Percentiles rank a stretch among this genome's conserved stretches.
phyloP scores from a whole-genome alignment of 164 flowering plant genomes.

The Sextonia rubra region DNA sequence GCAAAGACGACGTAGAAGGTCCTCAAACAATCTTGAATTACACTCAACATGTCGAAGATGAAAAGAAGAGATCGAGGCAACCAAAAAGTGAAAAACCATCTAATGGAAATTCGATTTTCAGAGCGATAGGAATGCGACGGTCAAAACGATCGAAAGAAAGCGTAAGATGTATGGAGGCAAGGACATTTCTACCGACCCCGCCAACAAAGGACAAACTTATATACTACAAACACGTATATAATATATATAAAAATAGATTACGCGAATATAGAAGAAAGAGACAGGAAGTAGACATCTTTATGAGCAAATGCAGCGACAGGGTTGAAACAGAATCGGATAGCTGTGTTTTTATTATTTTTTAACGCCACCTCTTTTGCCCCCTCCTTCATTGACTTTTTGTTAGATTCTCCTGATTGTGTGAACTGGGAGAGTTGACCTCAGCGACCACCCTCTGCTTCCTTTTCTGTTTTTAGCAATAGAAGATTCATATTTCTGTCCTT shows the following conservation, averaged over 20 bases:
- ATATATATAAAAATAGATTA: not conserved
- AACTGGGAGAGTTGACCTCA: too few species aligned
- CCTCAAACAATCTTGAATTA: conserved; percentile 30
- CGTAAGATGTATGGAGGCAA: not conserved
- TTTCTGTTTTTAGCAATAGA: too few species aligned
- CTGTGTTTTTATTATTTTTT: not conserved
- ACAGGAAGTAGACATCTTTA: too few species aligned
- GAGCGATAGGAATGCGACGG: not conserved
- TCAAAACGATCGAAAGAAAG: conserved; percentile 1
- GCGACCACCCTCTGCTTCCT: too few species aligned
- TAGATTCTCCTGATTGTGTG: too few species aligned
- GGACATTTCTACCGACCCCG: not conserved
- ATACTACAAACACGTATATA: not conserved
- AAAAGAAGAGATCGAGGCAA: not conserved
- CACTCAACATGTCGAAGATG: conserved; percentile 6
- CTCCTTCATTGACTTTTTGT: not conserved
- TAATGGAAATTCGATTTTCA: not conserved
- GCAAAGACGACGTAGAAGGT: conserved; percentile 58
- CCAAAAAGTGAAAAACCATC: not conserved
- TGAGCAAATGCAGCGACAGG: not conserved
- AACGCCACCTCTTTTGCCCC: not conserved
- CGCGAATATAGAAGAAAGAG: not conserved
- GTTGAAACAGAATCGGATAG: not conserved
- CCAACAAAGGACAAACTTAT: not conserved
- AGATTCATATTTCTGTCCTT: too few species aligned